phyloP scores from a whole-genome alignment of 164 flowering plant genomes.

The Euptelea pleiosperma region DNA sequence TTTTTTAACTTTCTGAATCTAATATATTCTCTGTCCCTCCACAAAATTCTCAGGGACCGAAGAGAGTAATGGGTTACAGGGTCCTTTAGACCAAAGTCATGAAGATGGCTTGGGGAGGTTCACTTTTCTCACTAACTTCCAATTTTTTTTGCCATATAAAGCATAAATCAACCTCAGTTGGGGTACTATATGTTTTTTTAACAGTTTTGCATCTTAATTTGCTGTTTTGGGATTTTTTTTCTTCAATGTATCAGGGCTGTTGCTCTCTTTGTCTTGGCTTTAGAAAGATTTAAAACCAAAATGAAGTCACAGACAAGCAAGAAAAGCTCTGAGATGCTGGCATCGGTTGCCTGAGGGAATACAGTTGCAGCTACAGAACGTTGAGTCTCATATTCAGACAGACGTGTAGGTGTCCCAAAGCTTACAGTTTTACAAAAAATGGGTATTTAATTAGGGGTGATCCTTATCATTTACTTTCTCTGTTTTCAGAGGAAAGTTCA shows the following conservation, averaged over 20 bases:
- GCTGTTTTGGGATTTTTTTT: slow-evolving; percentile 8
- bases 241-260: slow-evolving; percentile 47
- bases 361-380: slow-evolving; percentile 47
- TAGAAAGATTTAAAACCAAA: slow-evolving; percentile 55
- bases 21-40: not conserved
- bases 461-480: not conserved
- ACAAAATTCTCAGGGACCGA: slow-evolving; percentile 29
- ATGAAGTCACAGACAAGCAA: slow-evolving; percentile 44
- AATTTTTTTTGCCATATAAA: slow-evolving; percentile 6
- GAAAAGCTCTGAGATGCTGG: slow-evolving; percentile 66
- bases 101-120: slow-evolving; percentile 67
- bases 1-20: not conserved
- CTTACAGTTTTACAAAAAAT: slow-evolving; percentile 1
- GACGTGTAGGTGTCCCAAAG: slow-evolving; percentile 57
- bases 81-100: slow-evolving; percentile 29
- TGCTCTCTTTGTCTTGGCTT: slow-evolving; percentile 47
- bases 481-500: slow-evolving; percentile 59
- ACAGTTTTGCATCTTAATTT: too few species aligned
- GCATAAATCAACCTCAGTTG: not conserved
- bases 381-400: slow-evolving; percentile 57
- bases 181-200: not conserved
- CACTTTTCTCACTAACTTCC: slow-evolving; percentile 3
- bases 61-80: slow-evolving; percentile 26
- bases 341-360: slow-evolving; percentile 50
- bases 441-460: not conserved